These are phyloP conservation scores for Termitomyces sp. DNA, from an alignment of 768 basidiomycete species.

Conservation along the genomic window DNA sequence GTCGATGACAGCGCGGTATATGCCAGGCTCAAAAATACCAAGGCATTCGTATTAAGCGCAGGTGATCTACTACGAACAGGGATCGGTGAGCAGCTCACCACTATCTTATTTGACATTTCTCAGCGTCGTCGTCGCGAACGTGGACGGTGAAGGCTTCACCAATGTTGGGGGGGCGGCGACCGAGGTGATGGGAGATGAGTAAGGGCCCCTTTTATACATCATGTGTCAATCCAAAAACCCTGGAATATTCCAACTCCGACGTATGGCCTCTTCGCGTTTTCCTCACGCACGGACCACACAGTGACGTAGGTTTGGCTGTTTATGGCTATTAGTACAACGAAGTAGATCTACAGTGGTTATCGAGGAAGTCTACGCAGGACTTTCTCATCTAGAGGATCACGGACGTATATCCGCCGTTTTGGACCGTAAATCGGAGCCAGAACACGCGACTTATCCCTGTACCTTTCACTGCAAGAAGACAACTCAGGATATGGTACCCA, in stretches of 20 bases:
- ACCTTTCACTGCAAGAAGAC: constrained; percentile 3
- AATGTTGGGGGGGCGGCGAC: constrained; percentile 31
- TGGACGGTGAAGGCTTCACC: constrained; percentile 31
- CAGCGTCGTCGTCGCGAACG: constrained; percentile 18
- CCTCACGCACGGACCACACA: constrained; percentile 42
- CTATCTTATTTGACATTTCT: constrained; percentile 95
- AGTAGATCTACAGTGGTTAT: constrained; percentile 4
- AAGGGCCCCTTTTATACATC: constrained; percentile 48
- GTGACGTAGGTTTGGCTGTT: background rate
- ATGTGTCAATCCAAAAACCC: constrained; percentile 36
- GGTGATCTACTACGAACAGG: constrained; percentile 49
- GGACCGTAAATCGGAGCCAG: constrained; percentile 59
- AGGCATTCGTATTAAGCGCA: constrained; percentile 48
- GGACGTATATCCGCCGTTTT: constrained; percentile 48
- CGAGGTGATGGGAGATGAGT: constrained; percentile 36
- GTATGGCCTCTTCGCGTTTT: constrained; percentile 15
- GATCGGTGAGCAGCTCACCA: constrained; percentile 83
- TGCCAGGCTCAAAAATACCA: constrained; percentile 67
- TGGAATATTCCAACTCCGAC: constrained; percentile 43
- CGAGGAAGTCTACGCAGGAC: constrained; percentile 44
- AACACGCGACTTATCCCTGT: constrained; percentile 35
- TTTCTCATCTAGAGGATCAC: constrained; percentile 60
- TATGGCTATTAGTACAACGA: background rate
- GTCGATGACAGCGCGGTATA: constrained; percentile 95
- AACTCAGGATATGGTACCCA: constrained; percentile 9